These are phyloP conservation scores for Penicillium simplicissimum DNA, from an alignment of 495 filamentous ascomycete genomes.

Conservation along the genomic window DNA sequence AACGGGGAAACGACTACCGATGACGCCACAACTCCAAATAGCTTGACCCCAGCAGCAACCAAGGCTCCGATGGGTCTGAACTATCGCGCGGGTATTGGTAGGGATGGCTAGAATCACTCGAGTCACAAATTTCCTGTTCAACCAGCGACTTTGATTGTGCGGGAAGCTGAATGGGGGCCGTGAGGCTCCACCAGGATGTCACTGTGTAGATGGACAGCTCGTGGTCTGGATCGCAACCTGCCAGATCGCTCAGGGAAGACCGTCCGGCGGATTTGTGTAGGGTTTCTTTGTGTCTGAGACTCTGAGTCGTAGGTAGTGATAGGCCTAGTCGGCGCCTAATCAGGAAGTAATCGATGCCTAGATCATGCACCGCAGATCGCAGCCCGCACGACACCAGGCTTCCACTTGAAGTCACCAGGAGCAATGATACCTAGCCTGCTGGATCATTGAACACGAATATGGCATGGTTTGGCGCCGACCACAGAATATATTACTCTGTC, in stretches of 20 bases:
- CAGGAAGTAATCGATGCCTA: neutral
- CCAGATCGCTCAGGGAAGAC: neutral
- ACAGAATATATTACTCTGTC: neutral
- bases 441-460: neutral
- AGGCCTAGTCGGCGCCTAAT: neutral
- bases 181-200: neutral
- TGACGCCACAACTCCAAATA: conserved; percentile 29
- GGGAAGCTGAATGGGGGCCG: neutral
- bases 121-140: neutral
- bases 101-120: neutral
- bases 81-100: neutral
- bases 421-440: neutral
- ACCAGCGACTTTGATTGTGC: neutral
- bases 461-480: neutral
- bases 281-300: neutral
- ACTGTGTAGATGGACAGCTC: neutral
- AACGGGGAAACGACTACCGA: conserved; percentile 25
- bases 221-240: neutral
- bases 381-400: too few relatives aligned
- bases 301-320: too few relatives aligned
- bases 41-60: conserved; percentile 5
- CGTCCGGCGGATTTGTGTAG: neutral
- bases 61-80: neutral
- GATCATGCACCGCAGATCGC: neutral
- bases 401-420: neutral